Conservation (phyloP, 805 yeast species). For the Lipomyces yamanashiensis region DNA sequence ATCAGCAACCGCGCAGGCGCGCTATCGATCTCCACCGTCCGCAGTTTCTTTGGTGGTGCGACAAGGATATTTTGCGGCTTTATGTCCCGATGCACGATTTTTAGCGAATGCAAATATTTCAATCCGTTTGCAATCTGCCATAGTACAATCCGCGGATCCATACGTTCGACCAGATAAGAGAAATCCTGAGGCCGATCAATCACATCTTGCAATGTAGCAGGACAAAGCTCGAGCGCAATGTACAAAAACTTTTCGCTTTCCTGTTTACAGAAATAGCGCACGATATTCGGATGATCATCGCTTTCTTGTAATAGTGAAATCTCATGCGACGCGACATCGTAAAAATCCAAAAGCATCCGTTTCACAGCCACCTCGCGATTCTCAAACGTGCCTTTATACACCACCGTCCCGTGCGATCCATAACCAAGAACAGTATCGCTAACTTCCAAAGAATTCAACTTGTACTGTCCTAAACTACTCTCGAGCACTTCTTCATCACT, state of each 20-base stretch:
- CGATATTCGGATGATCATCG: conserved; percentile 95
- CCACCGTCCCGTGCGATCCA: conserved; percentile 97
- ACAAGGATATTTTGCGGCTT: conserved; percentile 93
- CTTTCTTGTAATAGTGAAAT: conserved; percentile 86
- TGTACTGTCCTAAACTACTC: not conserved
- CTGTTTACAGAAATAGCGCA: conserved; percentile 92
- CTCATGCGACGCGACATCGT: conserved; percentile 92
- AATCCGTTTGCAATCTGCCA: conserved; percentile 83
- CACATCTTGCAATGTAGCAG: conserved; percentile 85
- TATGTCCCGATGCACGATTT: conserved; percentile 91
- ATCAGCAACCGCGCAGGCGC: conserved; percentile 71
- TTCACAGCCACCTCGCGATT: conserved; percentile 95
- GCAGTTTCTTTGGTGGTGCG: conserved; percentile 60
- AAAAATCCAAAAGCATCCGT: conserved; percentile 89
- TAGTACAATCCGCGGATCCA: conserved; percentile 61
- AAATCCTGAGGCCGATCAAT: conserved; percentile 58
- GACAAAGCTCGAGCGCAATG: conserved; percentile 90
- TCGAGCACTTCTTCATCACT: not conserved
- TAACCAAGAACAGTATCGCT: conserved; percentile 78
- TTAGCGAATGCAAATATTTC: conserved; percentile 82
- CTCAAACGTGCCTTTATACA: conserved; percentile 86
- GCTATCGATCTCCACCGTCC: conserved; percentile 19
- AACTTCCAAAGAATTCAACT: conserved; percentile 51
- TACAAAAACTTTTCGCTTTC: conserved; percentile 84
- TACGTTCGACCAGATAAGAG: conserved; percentile 47